These are phyloP conservation scores for Millerozyma miso DNA, from an alignment of 805 yeast genomes.

Conservation along the genomic window DNA sequence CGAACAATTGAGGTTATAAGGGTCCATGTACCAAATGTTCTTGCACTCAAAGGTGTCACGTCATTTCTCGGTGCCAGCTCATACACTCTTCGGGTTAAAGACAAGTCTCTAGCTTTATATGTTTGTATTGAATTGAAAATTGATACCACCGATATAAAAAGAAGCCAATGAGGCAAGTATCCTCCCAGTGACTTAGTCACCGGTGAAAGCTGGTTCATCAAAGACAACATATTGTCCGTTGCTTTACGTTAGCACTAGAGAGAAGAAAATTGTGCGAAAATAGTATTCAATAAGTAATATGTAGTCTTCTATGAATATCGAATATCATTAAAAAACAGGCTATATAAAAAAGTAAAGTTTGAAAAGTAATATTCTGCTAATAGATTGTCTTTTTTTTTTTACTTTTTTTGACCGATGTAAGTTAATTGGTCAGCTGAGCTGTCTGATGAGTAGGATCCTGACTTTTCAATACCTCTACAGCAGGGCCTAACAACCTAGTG, in stretches of 20 bases:
- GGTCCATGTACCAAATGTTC: slow-evolving; percentile 99
- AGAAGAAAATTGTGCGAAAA: not conserved
- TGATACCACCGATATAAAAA: slow-evolving; percentile 76
- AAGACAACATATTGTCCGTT: slow-evolving; percentile 9
- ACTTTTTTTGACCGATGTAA: no score
- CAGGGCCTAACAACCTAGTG: slow-evolving; percentile 91
- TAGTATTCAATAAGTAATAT: no score
- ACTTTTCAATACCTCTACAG: slow-evolving; percentile 78
- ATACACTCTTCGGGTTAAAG: slow-evolving; percentile 77
- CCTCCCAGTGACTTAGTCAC: slow-evolving; percentile 22
- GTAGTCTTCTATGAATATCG: not conserved
- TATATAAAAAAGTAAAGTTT: no score
- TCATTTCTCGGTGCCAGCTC: slow-evolving; percentile 47
- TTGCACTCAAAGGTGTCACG: slow-evolving; percentile 64
- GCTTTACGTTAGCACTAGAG: not conserved
- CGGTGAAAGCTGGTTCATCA: slow-evolving; percentile 13
- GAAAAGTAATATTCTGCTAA: not conserved
- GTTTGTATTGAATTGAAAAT: slow-evolving; percentile 87
- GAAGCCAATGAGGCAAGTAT: slow-evolving; percentile 34
- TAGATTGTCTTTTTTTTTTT: no score
- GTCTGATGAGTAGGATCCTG: slow-evolving; percentile 69
- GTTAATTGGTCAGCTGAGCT: not conserved
- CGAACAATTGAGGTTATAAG: slow-evolving; percentile 79
- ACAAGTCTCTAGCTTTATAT: slow-evolving; percentile 63
- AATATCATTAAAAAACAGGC: not conserved